These are phyloP conservation scores for Candida piceae DNA, from an alignment of 805 yeast genomes.

Conservation along the genomic window DNA sequence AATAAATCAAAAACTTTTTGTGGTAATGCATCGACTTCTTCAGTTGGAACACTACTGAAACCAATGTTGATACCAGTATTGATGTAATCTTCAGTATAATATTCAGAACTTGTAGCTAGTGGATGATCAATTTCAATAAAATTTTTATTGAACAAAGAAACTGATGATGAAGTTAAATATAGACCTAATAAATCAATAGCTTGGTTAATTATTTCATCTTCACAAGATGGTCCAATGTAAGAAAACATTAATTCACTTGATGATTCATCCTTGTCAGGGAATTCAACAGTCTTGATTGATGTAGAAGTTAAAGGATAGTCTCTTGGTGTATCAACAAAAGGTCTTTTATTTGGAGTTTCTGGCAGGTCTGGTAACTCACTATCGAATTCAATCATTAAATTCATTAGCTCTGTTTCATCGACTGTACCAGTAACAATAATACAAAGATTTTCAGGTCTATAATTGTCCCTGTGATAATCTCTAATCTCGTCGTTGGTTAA, in stretches of 20 bases:
- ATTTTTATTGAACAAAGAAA: slow-evolving; percentile 64
- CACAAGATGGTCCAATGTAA: slow-evolving; percentile 76
- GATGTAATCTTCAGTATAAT: slow-evolving; percentile 69
- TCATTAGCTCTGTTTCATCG: slow-evolving; percentile 66
- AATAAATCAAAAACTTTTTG: slow-evolving; percentile 46
- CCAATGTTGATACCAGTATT: slow-evolving; percentile 53
- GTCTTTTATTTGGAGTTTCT: slow-evolving; percentile 43
- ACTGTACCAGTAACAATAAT: slow-evolving; percentile 82
- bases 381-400: slow-evolving; percentile 60
- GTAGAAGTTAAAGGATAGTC: slow-evolving; percentile 36
- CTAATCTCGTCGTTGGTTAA: slow-evolving; percentile 71
- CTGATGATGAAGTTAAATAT: slow-evolving; percentile 72
- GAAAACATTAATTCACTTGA: slow-evolving; percentile 69
- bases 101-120: slow-evolving; percentile 63
- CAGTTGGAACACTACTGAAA: slow-evolving; percentile 74
- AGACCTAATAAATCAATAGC: slow-evolving; percentile 70
- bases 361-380: slow-evolving; percentile 42
- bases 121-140: slow-evolving; percentile 84
- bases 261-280: slow-evolving; percentile 86
- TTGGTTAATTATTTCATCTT: slow-evolving; percentile 46
- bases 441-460: slow-evolving; percentile 80
- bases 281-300: slow-evolving; percentile 51
- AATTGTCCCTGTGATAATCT: slow-evolving; percentile 63
- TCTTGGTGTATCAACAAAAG: slow-evolving; percentile 70
- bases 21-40: slow-evolving; percentile 50